Base-by-base conservation (phyloP, 257 asterid species). In the Thymus quinquecostatus region DNA sequence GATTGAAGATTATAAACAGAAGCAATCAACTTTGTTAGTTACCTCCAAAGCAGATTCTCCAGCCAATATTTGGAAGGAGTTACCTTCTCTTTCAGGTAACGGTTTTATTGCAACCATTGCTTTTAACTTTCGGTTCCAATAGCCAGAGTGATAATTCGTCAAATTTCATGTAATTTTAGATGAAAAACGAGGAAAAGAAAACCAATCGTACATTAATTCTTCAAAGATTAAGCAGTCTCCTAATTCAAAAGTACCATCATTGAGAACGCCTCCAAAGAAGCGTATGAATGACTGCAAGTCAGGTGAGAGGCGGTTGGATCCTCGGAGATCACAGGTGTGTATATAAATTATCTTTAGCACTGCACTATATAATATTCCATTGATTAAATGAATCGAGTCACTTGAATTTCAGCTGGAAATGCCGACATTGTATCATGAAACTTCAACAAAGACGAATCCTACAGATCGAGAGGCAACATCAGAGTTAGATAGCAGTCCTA, bases 161-260 rank as follows among this genome's bases (percentile, higher is more conserved):
- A 57, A 21, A 47, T 10, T 32, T 38, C 63, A 60, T 73, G 64
- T 53, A 32, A 40, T 78, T 64, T 67, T 62, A 86, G 98, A 88
- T 76, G 82, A 87, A 62, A 73, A 57, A 61, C 70, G 66, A 36
- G 89, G 88, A 61, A 88, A 87, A 68, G 98, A 92, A 72, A 88
- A 86, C 43, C 79, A 83, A 9, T 66, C 80, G 2, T 80, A 79
- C 74, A 33, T 82, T 69, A 85, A 78, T 67, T 63, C 79, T 38
- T 73, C 71, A 1, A 89, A 82, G 70, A 80, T 45, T 57, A 89
- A 84, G 79, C 88, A 73, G 74, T 69, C 86, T 41, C 83, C 80
- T 2, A 77, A 59, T 68, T 30, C 67, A 2, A 91, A 85, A 75
- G 73, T 56, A 2, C 86, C 73, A 77, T 34, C 65, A 33, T 72